Evolutionary conservation across 139 green algal genomes (phyloP).

Genomic region (Eudorina sp.): DNA sequence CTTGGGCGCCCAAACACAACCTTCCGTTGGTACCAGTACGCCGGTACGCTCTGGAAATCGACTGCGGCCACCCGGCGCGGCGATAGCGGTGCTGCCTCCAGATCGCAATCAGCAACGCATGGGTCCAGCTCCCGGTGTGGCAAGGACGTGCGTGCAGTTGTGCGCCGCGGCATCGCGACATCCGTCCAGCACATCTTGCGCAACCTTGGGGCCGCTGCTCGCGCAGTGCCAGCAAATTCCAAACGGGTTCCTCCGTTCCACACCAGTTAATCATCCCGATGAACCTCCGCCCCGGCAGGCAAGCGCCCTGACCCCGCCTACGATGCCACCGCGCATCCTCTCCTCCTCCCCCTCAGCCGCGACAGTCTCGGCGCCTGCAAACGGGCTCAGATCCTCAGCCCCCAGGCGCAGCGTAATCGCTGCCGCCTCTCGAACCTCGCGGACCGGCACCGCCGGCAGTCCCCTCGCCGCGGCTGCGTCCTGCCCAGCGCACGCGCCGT

Average conservation of each 20-base stretch:
- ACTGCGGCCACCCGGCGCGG: not conserved
- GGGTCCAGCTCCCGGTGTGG: constrained; percentile 2
- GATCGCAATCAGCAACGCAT: not conserved
- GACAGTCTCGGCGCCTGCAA: not conserved
- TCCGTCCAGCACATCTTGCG: not conserved
- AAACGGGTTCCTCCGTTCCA: not conserved
- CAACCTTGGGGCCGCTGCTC: not conserved
- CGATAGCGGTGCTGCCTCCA: not conserved
- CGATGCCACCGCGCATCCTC: not conserved
- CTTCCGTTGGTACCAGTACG: not conserved
- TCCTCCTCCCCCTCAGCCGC: not conserved
- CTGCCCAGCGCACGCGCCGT: not conserved
- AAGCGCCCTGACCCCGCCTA: not conserved
- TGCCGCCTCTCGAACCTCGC: not conserved
- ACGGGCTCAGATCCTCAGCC: too few relatives aligned
- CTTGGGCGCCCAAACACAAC: not conserved
- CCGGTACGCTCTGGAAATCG: not conserved
- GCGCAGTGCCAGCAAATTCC: not conserved
- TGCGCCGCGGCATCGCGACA: constrained; percentile 1
- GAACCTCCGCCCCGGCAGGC: not conserved
- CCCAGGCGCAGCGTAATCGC: not conserved
- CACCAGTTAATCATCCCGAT: not conserved
- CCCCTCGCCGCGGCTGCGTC: not conserved
- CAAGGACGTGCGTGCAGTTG: not conserved
- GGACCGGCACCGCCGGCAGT: not conserved